These are phyloP conservation scores for Thalassiosira exigua DNA, from an alignment of 352 stramenopile species.

Conservation along the genomic window DNA sequence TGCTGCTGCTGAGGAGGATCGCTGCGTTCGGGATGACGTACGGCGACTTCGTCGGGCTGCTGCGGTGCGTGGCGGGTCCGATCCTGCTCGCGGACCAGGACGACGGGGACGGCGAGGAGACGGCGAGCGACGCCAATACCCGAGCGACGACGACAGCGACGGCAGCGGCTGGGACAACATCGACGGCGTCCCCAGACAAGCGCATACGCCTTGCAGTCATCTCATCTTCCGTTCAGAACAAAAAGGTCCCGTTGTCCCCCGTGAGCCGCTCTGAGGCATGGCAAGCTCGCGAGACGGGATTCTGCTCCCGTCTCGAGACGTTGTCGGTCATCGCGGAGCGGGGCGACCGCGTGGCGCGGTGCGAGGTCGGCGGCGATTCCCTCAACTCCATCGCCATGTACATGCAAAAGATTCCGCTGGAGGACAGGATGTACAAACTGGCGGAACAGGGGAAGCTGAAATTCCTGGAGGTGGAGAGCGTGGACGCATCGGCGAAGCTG, in stretches of 20 bases:
- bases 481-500: slow-evolving; percentile 55
- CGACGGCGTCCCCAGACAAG: slow-evolving; percentile 42
- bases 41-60: slow-evolving; percentile 81
- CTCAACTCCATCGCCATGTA: slow-evolving; percentile 84
- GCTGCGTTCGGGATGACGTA: slow-evolving; percentile 84
- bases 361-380: slow-evolving; percentile 77
- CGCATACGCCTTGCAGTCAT: slow-evolving; percentile 80
- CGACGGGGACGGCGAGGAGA: slow-evolving; percentile 32
- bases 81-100: slow-evolving; percentile 67
- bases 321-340: slow-evolving; percentile 79
- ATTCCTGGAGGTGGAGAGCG: slow-evolving; percentile 81
- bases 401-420: slow-evolving; percentile 79
- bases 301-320: slow-evolving; percentile 77
- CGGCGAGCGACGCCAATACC: slow-evolving; percentile 3
- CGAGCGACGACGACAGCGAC: too few species aligned
- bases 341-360: slow-evolving; percentile 74
- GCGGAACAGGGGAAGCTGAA: slow-evolving; percentile 76
- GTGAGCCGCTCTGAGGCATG: slow-evolving; percentile 63
- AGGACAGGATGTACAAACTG: slow-evolving; percentile 80
- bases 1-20: slow-evolving; percentile 73
- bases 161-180: background rate
- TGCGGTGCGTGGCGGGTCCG: slow-evolving; percentile 78
- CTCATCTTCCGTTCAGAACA: slow-evolving; percentile 70
- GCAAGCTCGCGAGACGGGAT: slow-evolving; percentile 72
- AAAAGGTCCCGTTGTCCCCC: slow-evolving; percentile 31